Evolutionary conservation across 1,284 basidiomycete species (phyloP).

Genomic region (Fomitopsis schrenkii): DNA sequence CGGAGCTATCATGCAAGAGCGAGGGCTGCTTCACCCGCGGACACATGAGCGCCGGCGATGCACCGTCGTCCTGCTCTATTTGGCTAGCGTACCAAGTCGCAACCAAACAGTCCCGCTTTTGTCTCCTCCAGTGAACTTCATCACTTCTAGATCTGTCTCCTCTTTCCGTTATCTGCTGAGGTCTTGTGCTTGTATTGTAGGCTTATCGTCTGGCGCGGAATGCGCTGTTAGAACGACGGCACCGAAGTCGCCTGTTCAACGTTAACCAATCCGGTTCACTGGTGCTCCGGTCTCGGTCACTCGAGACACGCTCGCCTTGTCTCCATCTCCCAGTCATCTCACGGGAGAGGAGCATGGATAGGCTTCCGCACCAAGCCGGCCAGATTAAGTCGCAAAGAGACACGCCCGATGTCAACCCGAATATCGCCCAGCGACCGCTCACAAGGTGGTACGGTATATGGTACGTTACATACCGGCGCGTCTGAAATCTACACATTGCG

Average conservation of each 20-base stretch:
- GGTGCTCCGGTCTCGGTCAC: neutral
- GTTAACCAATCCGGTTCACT: neutral
- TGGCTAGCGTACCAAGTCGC: neutral
- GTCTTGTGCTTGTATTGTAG: neutral
- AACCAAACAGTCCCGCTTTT: neutral
- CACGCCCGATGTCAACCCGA: too few relatives aligned
- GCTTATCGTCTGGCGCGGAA: neutral
- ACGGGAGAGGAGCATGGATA: neutral
- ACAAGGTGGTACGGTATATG: too few relatives aligned
- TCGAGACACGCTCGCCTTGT: neutral
- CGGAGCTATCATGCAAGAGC: neutral
- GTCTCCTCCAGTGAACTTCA: neutral
- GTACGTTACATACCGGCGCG: too few relatives aligned
- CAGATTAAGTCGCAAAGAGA: too few relatives aligned
- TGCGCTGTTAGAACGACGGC: neutral
- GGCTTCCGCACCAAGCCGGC: neutral
- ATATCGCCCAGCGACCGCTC: too few relatives aligned
- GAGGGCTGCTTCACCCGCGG: too few relatives aligned
- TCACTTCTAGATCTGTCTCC: neutral
- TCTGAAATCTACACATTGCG: too few relatives aligned
- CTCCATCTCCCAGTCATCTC: neutral
- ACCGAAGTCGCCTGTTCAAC: neutral
- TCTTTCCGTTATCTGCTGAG: neutral
- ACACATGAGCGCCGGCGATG: too few relatives aligned
- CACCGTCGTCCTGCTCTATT: too few relatives aligned